Base-by-base conservation (phyloP, 768 basidiomycete species). In the Coprinopsis sp. region DNA sequence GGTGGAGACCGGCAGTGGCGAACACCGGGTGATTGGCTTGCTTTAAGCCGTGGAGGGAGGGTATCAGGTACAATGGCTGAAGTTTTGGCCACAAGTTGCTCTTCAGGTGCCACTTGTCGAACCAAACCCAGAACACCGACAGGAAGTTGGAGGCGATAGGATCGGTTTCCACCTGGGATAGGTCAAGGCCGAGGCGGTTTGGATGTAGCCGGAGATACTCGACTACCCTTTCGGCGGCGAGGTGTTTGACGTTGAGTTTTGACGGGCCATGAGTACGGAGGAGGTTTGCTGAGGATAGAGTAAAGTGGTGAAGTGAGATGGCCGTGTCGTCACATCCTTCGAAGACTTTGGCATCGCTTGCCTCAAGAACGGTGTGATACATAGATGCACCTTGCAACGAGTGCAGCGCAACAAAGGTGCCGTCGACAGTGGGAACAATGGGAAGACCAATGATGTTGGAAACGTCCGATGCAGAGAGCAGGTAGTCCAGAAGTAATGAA, bases 41-140 rank as follows among this genome's bases (percentile, higher is more conserved):
- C 24, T 58, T 58, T 1, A 72, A 45, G 6, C 64, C 64, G 4
- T 52, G 47, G 13, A 53, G 54, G 0, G 68, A 64, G 1, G 73
- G 73, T 5, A 74, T 54, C 10, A 73, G 51, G 24, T 53, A 59
- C 37, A 23, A 21, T 1, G 54, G 27, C 2, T 45, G 29, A 27
- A 69, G 54, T 10, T 46, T 50, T 0, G 52, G 41, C 29, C 64
- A 62, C 0, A 70, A 45, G 6, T 53, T 42, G 2, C 52, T 48
- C 14, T 50, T 53, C 11, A 37, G 46, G 0, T 39, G 14, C 58
- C 63, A 72, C 0, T 30, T 47, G 4, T 49, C 54, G 36, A 71
- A 40, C 76, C 74, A 77, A 3, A 42, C 33, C 77, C 76, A 78
- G 49, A 76, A 77, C 1, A 44, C 39, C 1, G 61, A 55, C n/a